These are phyloP conservation scores for Fusarium kyushuense DNA, from an alignment of 2,329 filamentous ascomycete genomes.

Conservation along the genomic window DNA sequence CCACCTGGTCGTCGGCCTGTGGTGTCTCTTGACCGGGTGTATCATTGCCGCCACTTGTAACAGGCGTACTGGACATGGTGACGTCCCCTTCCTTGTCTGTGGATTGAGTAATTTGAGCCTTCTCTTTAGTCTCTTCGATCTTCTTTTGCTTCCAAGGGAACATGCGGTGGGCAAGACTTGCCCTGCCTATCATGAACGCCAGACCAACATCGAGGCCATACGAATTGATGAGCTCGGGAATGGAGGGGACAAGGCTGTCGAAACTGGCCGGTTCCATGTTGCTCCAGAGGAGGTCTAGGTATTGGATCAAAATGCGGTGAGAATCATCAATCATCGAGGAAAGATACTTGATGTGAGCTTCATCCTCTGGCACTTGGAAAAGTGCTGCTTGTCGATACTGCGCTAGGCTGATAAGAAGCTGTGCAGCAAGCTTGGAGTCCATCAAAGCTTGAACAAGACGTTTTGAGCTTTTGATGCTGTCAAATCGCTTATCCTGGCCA, in stretches of 20 bases:
- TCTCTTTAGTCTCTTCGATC: constrained; percentile 46
- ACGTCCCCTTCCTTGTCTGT: constrained; percentile 70
- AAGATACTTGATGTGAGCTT: constrained; percentile 88
- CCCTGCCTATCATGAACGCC: constrained; percentile 86
- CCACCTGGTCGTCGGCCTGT: constrained; percentile 52
- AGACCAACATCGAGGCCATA: constrained; percentile 84
- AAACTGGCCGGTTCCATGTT: constrained; percentile 83
- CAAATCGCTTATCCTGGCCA: constrained; percentile 84
- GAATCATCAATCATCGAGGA: constrained; percentile 92
- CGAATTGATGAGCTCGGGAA: constrained; percentile 78
- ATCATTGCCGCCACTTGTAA: constrained; percentile 45
- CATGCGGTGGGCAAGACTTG: constrained; percentile 77
- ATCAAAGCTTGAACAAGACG: constrained; percentile 84
- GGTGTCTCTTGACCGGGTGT: constrained; percentile 46
- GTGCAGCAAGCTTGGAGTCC: constrained; percentile 81
- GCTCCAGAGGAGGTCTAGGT: constrained; percentile 86
- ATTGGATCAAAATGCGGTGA: constrained; percentile 86
- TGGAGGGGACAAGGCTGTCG: constrained; percentile 79
- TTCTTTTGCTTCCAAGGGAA: constrained; percentile 57
- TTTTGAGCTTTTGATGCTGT: constrained; percentile 78
- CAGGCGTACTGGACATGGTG: constrained; percentile 59
- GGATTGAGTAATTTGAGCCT: constrained; percentile 45
- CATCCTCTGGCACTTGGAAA: constrained; percentile 76
- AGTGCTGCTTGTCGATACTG: constrained; percentile 91
- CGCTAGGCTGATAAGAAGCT: constrained; percentile 88